Conservation (phyloP, 768 basidiomycete genomes). For the Hygrophorus pudorinus region DNA sequence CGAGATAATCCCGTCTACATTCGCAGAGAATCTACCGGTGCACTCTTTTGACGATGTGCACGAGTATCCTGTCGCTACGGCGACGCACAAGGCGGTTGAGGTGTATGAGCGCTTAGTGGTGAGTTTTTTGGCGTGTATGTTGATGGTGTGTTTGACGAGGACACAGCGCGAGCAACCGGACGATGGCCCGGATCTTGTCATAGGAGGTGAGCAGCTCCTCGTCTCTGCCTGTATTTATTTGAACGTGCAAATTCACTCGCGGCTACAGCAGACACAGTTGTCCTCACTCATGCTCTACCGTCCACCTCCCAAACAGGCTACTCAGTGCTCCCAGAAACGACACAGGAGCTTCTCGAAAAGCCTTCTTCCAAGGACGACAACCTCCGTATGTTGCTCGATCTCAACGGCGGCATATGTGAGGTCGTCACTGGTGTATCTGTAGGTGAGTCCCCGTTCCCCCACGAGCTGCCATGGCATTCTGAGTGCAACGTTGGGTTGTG, state of each 20-base stretch:
- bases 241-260: not conserved
- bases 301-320: conserved; percentile 46
- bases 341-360: conserved; percentile 84
- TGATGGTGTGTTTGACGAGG: not conserved
- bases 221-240: not conserved
- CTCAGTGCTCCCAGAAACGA: conserved; percentile 36
- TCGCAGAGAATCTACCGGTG: conserved; percentile 68
- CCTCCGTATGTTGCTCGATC: conserved; percentile 74
- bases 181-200: conserved; percentile 71
- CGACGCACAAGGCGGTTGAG: conserved; percentile 72
- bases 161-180: conserved; percentile 44
- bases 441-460: conserved; percentile 33
- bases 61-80: conserved; percentile 71
- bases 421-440: conserved; percentile 87
- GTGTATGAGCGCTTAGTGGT: conserved; percentile 81
- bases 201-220: conserved; percentile 40
- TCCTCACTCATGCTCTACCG: conserved; percentile 69
- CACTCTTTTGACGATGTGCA: conserved; percentile 59
- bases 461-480: no score
- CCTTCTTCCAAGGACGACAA: conserved; percentile 73
- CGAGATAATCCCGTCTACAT: conserved; percentile 66
- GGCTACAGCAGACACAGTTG: conserved; percentile 93
- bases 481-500: not conserved
- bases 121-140: conserved; percentile 15
- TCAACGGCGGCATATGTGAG: conserved; percentile 82